phyloP scores from a whole-genome alignment of 805 yeast species.

The Candida loeiensis region DNA sequence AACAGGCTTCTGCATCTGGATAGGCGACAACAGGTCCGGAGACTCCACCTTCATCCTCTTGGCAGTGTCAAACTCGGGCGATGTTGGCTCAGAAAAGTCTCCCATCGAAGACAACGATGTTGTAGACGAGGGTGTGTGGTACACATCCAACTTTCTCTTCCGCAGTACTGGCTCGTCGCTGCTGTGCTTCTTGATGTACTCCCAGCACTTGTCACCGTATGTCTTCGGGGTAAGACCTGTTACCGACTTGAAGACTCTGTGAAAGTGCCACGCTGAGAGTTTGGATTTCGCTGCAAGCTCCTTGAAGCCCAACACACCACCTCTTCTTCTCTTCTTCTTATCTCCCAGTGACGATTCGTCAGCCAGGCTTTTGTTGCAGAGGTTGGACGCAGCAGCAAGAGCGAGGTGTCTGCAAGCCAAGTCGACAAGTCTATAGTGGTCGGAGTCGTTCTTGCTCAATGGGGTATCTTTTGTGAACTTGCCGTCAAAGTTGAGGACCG shows the following conservation, averaged over 20 bases:
- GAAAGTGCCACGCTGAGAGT: slow-evolving; percentile 90
- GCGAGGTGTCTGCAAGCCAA: slow-evolving; percentile 83
- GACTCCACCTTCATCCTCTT: slow-evolving; percentile 15
- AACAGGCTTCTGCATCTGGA: neutral
- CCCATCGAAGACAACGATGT: slow-evolving; percentile 6
- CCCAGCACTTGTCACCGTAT: slow-evolving; percentile 81
- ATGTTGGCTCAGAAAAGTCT: slow-evolving; percentile 9
- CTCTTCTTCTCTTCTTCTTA: slow-evolving; percentile 57
- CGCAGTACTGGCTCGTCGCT: neutral
- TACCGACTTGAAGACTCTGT: slow-evolving; percentile 80
- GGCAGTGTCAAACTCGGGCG: slow-evolving; percentile 12
- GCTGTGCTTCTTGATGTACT: slow-evolving; percentile 38
- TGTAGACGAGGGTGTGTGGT: slow-evolving; percentile 13
- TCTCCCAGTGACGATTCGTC: slow-evolving; percentile 13
- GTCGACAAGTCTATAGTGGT: slow-evolving; percentile 66
- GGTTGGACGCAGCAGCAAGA: slow-evolving; percentile 60
- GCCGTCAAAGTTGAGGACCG: slow-evolving; percentile 24
- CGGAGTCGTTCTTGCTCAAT: slow-evolving; percentile 58
- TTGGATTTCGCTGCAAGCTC: slow-evolving; percentile 83
- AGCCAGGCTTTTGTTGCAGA: slow-evolving; percentile 23
- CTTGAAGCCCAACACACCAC: slow-evolving; percentile 78
- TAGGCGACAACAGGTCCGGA: slow-evolving; percentile 5
- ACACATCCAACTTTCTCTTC: slow-evolving; percentile 3
- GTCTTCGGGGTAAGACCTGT: slow-evolving; percentile 87
- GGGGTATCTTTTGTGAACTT: slow-evolving; percentile 24